Conservation (phyloP, 78 protist species). For the Speleostelium caveatum region DNA sequence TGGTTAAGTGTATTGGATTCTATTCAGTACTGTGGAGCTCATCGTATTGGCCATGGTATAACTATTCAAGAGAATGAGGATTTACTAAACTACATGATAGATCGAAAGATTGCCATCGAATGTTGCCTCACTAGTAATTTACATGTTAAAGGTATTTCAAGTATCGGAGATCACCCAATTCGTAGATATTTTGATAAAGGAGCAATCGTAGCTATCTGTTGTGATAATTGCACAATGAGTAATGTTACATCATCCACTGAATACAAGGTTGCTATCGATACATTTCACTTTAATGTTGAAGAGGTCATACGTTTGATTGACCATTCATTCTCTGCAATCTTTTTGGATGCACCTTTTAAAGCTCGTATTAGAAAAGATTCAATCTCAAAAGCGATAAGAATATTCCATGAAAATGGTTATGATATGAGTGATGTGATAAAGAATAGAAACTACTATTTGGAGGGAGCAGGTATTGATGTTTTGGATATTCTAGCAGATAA, state of each 20-base stretch:
- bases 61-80: constrained; percentile 60
- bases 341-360: constrained; percentile 37
- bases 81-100: constrained; percentile 34
- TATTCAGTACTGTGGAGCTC: constrained; percentile 88
- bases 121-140: constrained; percentile 87
- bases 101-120: constrained; percentile 80
- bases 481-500: not conserved
- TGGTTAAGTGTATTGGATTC: constrained; percentile 79
- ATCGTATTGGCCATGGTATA: constrained; percentile 93
- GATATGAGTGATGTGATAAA: constrained; percentile 28
- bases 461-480: constrained; percentile 52
- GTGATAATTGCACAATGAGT: constrained; percentile 84
- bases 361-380: constrained; percentile 63
- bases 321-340: constrained; percentile 74
- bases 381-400: constrained; percentile 7
- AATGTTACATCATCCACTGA: constrained; percentile 45
- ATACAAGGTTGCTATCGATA: constrained; percentile 54
- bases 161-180: constrained; percentile 83
- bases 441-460: constrained; percentile 33
- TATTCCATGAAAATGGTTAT: constrained; percentile 56
- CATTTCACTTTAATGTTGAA: constrained; percentile 74
- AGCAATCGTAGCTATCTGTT: constrained; percentile 77
- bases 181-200: constrained; percentile 80
- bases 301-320: constrained; percentile 85
- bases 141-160: constrained; percentile 86